Conservation (phyloP, 2,329 filamentous ascomycete genomes). For the Trichoderma hamatum region DNA sequence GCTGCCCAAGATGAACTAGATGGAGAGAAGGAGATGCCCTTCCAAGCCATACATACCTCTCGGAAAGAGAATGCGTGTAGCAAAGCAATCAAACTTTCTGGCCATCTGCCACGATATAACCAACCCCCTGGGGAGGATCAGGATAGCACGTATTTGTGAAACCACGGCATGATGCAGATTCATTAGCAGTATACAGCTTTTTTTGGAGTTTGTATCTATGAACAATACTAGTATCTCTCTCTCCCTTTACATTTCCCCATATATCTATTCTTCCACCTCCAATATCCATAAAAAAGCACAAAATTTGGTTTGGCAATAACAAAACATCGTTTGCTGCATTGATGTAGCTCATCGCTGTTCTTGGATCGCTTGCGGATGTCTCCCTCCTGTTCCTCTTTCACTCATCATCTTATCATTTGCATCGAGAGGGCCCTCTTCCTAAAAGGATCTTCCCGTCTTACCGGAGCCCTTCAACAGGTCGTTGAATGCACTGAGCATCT, state of each 20-base stretch:
- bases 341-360: neutral
- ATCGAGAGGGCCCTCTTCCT: constrained; percentile 28
- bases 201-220: constrained; percentile 11
- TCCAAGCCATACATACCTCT: neutral
- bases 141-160: neutral
- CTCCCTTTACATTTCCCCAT: neutral
- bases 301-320: neutral
- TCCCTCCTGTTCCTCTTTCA: neutral
- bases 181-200: constrained; percentile 19
- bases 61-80: neutral
- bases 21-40: neutral
- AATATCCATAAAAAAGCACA: neutral
- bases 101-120: neutral
- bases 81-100: neutral
- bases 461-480: constrained; percentile 57
- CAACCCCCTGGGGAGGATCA: neutral
- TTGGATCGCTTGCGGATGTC: neutral
- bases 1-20: neutral
- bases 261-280: neutral
- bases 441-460: constrained; percentile 44
- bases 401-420: neutral
- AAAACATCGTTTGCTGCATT: neutral
- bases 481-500: constrained; percentile 59
- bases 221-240: neutral
- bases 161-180: neutral